These are phyloP conservation scores for Botryotinia narcissicola DNA, from an alignment of 2,329 filamentous ascomycete species.

Conservation along the genomic window DNA sequence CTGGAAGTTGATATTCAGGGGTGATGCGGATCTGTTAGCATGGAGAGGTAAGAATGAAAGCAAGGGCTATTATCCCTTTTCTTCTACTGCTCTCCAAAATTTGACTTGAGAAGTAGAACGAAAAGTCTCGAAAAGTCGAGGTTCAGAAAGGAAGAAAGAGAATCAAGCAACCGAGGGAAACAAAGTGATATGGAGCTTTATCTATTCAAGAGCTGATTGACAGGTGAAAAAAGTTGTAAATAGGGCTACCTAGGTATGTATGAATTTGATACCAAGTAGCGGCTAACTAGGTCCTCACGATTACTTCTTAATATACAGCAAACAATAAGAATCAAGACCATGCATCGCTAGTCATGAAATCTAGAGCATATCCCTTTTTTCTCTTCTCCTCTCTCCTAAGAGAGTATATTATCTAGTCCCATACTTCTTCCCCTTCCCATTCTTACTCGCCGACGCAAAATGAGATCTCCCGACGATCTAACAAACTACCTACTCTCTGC, in stretches of 20 bases:
- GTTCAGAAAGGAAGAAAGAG: not conserved
- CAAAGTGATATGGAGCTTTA: not conserved
- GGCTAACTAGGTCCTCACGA: not conserved
- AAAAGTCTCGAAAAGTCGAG: not conserved
- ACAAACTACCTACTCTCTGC: not conserved
- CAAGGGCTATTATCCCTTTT: not conserved
- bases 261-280: conserved; percentile 1
- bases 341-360: not conserved
- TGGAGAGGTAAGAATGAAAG: not conserved
- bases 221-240: not conserved
- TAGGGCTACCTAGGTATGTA: conserved; percentile 7
- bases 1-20: not conserved
- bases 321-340: not conserved
- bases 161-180: too few species aligned
- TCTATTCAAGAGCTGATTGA: not conserved
- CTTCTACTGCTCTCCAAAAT: not conserved
- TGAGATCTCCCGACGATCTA: conserved; percentile 5
- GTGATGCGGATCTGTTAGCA: not conserved
- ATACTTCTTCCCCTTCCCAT: not conserved
- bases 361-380: not conserved
- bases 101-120: not conserved
- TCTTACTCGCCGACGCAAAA: not conserved
- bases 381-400: not conserved
- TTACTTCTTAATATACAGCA: not conserved
- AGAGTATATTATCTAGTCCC: not conserved